These are phyloP conservation scores for Chloroidium sp. DNA, from an alignment of 163 green algal genomes.

Conservation along the genomic window DNA sequence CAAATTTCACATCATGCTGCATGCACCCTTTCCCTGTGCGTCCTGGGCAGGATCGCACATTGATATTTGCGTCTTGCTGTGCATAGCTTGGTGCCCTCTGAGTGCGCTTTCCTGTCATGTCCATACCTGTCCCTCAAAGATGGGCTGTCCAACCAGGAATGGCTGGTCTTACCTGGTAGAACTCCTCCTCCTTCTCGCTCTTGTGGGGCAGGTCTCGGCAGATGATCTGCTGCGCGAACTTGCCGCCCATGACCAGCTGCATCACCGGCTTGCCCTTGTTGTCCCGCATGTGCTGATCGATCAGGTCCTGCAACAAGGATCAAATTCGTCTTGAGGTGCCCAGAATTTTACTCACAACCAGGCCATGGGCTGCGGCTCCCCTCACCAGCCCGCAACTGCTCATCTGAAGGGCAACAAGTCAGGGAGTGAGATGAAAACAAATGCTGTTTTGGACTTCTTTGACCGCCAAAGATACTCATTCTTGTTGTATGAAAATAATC, in stretches of 20 bases:
- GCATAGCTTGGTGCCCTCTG: background rate
- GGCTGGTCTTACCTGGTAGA: slow-evolving; percentile 43
- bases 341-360: too few species aligned
- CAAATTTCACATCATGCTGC: too few species aligned
- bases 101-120: background rate
- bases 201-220: slow-evolving; percentile 32
- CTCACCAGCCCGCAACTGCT: too few species aligned
- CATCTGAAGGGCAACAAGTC: too few species aligned
- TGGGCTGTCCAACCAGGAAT: background rate
- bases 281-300: slow-evolving; percentile 56
- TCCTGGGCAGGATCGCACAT: too few species aligned
- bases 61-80: background rate
- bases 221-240: slow-evolving; percentile 72
- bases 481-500: too few species aligned
- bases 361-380: too few species aligned
- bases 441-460: too few species aligned
- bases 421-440: too few species aligned
- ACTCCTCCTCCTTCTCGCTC: slow-evolving; percentile 71
- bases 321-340: too few species aligned
- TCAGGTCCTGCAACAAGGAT: slow-evolving; percentile 41
- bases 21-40: too few species aligned
- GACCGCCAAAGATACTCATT: too few species aligned
- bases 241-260: slow-evolving; percentile 53
- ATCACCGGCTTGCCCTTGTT: slow-evolving; percentile 36
- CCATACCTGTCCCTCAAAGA: background rate